Evolutionary conservation across 2,329 filamentous ascomycete species (phyloP).

Genomic region (Hortaea sp.): DNA sequence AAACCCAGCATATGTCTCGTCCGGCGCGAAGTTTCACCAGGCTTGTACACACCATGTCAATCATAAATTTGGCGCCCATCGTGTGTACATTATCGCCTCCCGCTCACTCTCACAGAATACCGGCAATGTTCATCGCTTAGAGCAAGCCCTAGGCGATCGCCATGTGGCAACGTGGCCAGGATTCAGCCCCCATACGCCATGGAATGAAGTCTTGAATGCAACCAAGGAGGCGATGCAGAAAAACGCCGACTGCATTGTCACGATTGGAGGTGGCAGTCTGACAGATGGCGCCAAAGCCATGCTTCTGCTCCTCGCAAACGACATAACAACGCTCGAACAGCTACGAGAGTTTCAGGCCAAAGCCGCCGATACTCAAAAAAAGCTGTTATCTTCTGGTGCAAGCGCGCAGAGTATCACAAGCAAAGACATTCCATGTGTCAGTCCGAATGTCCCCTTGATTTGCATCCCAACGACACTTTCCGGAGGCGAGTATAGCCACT

Average conservation of each 20-base stretch:
- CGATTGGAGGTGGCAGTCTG: constrained; percentile 46
- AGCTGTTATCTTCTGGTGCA: background rate
- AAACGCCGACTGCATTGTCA: constrained; percentile 42
- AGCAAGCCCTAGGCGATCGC: constrained; percentile 30
- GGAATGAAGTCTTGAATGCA: constrained; percentile 43
- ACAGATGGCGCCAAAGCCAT: constrained; percentile 48
- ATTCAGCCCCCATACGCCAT: constrained; percentile 46
- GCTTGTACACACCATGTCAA: constrained; percentile 37
- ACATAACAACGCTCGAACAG: constrained; percentile 6
- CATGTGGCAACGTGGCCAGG: constrained; percentile 40
- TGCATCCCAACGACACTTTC: constrained; percentile 3
- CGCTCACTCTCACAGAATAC: constrained; percentile 40
- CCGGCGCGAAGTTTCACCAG: constrained; percentile 32
- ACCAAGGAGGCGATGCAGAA: constrained; percentile 29
- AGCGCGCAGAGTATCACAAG: background rate
- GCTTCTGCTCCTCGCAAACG: constrained; percentile 24
- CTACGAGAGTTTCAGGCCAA: constrained; percentile 1
- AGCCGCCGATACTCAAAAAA: background rate
- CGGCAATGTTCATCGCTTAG: constrained; percentile 33
- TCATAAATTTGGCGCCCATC: constrained; percentile 34
- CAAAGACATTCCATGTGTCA: background rate
- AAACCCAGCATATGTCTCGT: constrained; percentile 27
- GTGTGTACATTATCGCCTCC: constrained; percentile 44
- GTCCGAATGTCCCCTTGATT: constrained; percentile 2
- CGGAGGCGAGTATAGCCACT: constrained; percentile 22